These are phyloP conservation scores for Chiua virens DNA, from an alignment of 768 basidiomycete genomes.

Conservation along the genomic window DNA sequence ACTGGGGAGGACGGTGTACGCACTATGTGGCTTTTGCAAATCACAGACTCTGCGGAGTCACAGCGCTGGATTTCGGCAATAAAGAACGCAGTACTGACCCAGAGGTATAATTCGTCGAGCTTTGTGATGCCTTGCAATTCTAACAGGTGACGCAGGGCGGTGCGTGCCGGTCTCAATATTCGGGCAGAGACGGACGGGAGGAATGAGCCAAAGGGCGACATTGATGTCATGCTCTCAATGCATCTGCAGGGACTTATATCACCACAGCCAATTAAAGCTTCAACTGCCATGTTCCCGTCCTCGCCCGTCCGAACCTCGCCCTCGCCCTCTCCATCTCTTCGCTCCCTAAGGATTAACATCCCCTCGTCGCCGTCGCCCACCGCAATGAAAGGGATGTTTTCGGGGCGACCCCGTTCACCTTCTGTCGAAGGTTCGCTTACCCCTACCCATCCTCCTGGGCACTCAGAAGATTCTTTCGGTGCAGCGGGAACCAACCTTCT, in stretches of 20 bases:
- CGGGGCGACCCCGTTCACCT: slow-evolving; percentile 27
- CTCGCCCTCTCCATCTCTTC: slow-evolving; percentile 30
- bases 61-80: slow-evolving; percentile 77
- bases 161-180: slow-evolving; percentile 64
- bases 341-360: slow-evolving; percentile 20
- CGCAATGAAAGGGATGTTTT: slow-evolving; percentile 22
- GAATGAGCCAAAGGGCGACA: slow-evolving; percentile 71
- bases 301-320: slow-evolving; percentile 25
- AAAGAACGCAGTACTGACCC: slow-evolving; percentile 68
- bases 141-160: slow-evolving; percentile 44
- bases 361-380: slow-evolving; percentile 18
- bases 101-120: slow-evolving; percentile 46
- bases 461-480: slow-evolving; percentile 55
- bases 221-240: slow-evolving; percentile 84
- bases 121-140: not conserved
- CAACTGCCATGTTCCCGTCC: slow-evolving; percentile 6
- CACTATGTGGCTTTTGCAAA: slow-evolving; percentile 62
- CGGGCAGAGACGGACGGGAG: slow-evolving; percentile 41
- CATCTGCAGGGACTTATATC: slow-evolving; percentile 59
- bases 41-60: slow-evolving; percentile 56
- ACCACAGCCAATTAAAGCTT: slow-evolving; percentile 23
- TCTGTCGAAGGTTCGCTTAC: slow-evolving; percentile 46
- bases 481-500: slow-evolving; percentile 56
- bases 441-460: slow-evolving; percentile 34
- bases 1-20: slow-evolving; percentile 2